Evolutionary conservation across 2,329 filamentous ascomycete genomes (phyloP), one percentile per base, ranked within the genome.

Genomic region (Neoscytalidium dimidiatum): DNA sequence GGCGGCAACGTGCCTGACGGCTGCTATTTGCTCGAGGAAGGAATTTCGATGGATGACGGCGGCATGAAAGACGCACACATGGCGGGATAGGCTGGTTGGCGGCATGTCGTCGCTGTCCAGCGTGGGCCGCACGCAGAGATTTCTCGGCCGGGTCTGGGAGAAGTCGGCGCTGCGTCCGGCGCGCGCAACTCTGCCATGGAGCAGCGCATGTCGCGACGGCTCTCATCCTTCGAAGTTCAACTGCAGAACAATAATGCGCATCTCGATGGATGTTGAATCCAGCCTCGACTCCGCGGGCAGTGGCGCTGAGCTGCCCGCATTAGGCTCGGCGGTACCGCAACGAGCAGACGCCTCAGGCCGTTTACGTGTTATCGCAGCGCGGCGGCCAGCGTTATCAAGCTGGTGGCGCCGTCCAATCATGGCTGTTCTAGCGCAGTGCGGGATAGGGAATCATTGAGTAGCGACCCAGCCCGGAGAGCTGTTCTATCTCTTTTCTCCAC

Each of bases 331-430:
- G 31, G n/a, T n/a, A 23, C 21, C 21, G 21, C 3, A 26, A 48
- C 19, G 19, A 48, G 44, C 23, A 14, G 14, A 13, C n/a, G n/a
- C n/a, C 28, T 21, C 49, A 33, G 49, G 31, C 44, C 11, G 19
- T 44, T 58, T 58, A 58, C 53, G 53, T 58, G 21, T 58, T 44
- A 58, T 58, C 53, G 53, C 7, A 6, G 13, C n/a, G 53, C 53
- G 35, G 6, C 53, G 53, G 53, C 53, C 14, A 5, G 14, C 53
- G 53, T 58, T 58, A 43, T 44, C 35, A 31, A n/a, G 13, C 19
- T 28, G 13, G 21, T 33, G 19, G 13, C 23, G 13, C 52, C 33
- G 35, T 58, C 53, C 53, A 58, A 58, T 58, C 13, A 23, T 9
- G 52, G 52, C 35, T 17, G 35, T 11, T 26, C 35, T 9, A 14